Base-by-base conservation (phyloP, 2,329 filamentous ascomycete species). In the Fusarium redolens region DNA sequence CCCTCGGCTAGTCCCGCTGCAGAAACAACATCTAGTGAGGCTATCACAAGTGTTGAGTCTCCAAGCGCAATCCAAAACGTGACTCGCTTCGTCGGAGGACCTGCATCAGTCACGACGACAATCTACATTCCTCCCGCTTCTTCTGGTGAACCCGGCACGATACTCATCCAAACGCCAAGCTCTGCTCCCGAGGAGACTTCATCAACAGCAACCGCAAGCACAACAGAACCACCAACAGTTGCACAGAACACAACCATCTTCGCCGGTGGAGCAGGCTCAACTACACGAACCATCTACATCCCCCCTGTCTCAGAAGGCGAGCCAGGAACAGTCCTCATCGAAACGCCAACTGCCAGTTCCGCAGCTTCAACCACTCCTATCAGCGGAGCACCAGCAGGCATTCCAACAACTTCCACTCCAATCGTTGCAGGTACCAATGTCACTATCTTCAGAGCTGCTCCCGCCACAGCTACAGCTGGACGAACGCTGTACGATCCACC, bases 271-370 rank as follows among this genome's bases (percentile, higher is more conserved):
- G 22, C 41, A 14, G 54, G 9, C 13, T 61, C 62, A 20, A 61
- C 41, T n/a, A 61, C 54, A 25, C 41, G 31, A n/a, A 67, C 65
- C 2, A 30, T 67, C 1, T 67, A 66, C 13, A 47, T 67, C 4
- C 65, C 65, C 7, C 45, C 61, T 1, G 33, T 47, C 1, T 50
- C 57, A 4, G 38, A 50, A 3, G 47, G 48, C 6, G 66, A 64
- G 1, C 58, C 45, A 17, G 67, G 67, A 37, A 72, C 60, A 3
- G 43, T 70, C 8, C 17, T 73, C 14, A 66, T 73, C 9, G 65
- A 72, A 11, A 72, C 69, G 0, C 69, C 52, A 4, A 68, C 57
- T 0, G 7, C 35, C 0, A 22, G 20, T 4, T 44, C 51, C 0
- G 18, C 4, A 15, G 43, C 28, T 18, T 35, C 56, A 4, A 61